These are phyloP conservation scores for Penicillium paxilli DNA, from an alignment of 495 filamentous ascomycete species.

Conservation along the genomic window DNA sequence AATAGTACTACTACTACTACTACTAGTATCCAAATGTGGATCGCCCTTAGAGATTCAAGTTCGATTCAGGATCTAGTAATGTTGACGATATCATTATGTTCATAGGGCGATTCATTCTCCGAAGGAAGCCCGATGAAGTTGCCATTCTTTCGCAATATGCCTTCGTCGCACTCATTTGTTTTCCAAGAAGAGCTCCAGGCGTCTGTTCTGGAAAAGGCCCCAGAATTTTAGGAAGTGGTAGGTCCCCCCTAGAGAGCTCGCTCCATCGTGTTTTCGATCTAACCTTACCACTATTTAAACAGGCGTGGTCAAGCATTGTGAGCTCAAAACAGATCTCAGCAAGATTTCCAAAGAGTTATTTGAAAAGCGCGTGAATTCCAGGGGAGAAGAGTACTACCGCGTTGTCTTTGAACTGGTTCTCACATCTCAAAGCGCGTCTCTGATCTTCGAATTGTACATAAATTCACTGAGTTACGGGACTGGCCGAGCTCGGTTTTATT, in stretches of 20 bases:
- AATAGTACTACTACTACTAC: neutral
- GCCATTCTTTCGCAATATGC: neutral
- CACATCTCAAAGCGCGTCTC: conserved; percentile 23
- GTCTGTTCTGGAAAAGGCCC: conserved; percentile 1
- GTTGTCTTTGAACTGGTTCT: conserved; percentile 19
- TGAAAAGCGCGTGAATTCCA: conserved; percentile 14
- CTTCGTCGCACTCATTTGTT: neutral
- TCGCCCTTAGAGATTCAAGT: too few relatives aligned
- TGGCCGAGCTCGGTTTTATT: conserved; percentile 13
- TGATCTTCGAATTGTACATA: conserved; percentile 30
- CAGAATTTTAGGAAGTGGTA: neutral
- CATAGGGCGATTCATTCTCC: conserved; percentile 1
- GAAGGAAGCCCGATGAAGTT: conserved; percentile 10
- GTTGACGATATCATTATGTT: neutral
- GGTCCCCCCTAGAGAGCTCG: neutral
- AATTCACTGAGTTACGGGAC: conserved; percentile 26
- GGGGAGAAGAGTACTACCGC: conserved; percentile 16
- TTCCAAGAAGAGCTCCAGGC: neutral
- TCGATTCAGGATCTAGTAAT: neutral
- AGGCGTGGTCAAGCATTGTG: too few relatives aligned
- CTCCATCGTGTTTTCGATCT: too few relatives aligned
- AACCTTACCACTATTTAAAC: neutral
- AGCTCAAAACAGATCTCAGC: conserved; percentile 28
- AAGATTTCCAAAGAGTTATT: conserved; percentile 26
- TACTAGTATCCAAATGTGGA: too few relatives aligned